Evolutionary conservation across 2,329 filamentous ascomycete species (phyloP), one percentile per base, ranked within the genome.

Genomic region (Alternaria postmessia): DNA sequence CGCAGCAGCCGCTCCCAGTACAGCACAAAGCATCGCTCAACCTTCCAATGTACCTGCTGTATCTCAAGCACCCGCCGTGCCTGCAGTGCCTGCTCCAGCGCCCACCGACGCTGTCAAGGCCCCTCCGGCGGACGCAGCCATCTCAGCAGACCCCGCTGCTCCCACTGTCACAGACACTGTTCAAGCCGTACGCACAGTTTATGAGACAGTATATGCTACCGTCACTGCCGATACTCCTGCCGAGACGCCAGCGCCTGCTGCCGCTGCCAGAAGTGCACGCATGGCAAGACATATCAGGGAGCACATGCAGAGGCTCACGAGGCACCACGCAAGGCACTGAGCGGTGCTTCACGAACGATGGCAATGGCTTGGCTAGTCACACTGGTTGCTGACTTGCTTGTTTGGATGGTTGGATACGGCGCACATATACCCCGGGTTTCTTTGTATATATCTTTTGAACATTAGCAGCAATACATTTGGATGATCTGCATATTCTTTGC

Each of bases 251-350:
- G 48, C 57, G 4, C 59, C 65, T 5, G 59, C 55, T 5, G 56
- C 57, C 14, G 61, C 52, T 7, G 42, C 58, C 42, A 57, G 38
- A 8, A 64, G 63, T 41, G 60, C 48, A 7, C 54, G 61, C 14
- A 63, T 62, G 46, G 65, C 61, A n/a, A 62, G 68, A 24, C 63
- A 63, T 28, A 26, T 68, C 24, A 57, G 57, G 20, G 63, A 69
- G 51, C 65, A 69, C 32, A 63, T 66, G 44, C 55, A 64, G 41
- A 64, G 62, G 47, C 36, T 55, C 22, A 61, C 54, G n/a, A 61
- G 59, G 24, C 67, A 69, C 18, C 59, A 70, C 26, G 65, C 65
- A 18, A 52, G 39, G 11, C 49, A 38, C 30, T 61, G 28, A 47
- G 46, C n/a, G 24, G 18, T 38, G 16, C 36, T 18, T 1, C 28